Percentiles rank a stretch among this genome's conserved stretches.
phyloP scores from a whole-genome alignment of 2,329 filamentous ascomycete genomes.

The Metarhizium album region DNA sequence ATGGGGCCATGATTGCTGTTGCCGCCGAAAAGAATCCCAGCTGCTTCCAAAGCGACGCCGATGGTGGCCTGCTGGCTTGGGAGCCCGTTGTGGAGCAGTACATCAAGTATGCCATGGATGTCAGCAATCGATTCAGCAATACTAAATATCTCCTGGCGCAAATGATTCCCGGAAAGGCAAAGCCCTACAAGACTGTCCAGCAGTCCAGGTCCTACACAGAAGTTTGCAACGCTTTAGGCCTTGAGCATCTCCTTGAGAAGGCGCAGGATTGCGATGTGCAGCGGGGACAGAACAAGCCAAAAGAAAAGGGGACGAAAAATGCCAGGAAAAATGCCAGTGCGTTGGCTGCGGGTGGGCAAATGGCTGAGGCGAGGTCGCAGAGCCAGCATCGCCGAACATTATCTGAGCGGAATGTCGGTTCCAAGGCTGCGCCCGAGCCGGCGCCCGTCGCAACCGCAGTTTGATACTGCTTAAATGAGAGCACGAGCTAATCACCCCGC shows the following conservation, averaged over 20 bases:
- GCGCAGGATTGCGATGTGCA: constrained; percentile 57
- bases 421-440: constrained; percentile 13
- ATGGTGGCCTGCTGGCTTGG: constrained; percentile 67
- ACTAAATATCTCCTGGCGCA: constrained; percentile 85
- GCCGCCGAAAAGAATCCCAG: constrained; percentile 85
- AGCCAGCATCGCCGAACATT: constrained; percentile 22
- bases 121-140: constrained; percentile 82
- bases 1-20: constrained; percentile 96
- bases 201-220: constrained; percentile 61
- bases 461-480: neutral
- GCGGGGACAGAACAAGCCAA: constrained; percentile 47
- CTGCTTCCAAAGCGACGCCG: constrained; percentile 60
- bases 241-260: constrained; percentile 50
- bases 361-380: constrained; percentile 26
- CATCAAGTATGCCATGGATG: constrained; percentile 58
- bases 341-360: constrained; percentile 37
- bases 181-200: constrained; percentile 50
- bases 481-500: constrained; percentile 9
- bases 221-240: constrained; percentile 52
- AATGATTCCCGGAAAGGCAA: constrained; percentile 71
- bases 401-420: constrained; percentile 22
- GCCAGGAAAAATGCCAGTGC: constrained; percentile 27
- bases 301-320: constrained; percentile 18
- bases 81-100: constrained; percentile 67
- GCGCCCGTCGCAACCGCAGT: constrained; percentile 13